Conservation (phyloP, 352 stramenopile genomes). For the Globisporangium polare region DNA sequence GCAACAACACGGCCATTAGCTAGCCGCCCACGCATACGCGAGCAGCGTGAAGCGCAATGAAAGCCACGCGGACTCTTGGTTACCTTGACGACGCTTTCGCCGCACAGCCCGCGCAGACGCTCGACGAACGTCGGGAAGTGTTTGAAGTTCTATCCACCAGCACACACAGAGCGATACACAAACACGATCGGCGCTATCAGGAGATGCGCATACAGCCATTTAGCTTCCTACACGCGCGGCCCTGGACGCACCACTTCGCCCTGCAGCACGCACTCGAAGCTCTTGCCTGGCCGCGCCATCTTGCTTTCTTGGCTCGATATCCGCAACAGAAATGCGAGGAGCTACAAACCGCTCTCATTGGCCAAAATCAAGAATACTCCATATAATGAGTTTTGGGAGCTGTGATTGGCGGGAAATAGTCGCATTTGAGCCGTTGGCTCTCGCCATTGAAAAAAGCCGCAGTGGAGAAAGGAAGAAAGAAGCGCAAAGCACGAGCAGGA, state of each 20-base stretch:
- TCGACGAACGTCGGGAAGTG: slow-evolving; percentile 81
- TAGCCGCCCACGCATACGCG: neutral
- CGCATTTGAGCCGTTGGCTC: slow-evolving; percentile 7
- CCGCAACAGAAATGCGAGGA: neutral
- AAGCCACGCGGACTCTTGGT: too few species aligned
- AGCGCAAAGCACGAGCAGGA: neutral
- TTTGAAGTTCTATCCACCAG: slow-evolving; percentile 59
- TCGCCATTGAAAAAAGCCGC: neutral
- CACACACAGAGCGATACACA: neutral
- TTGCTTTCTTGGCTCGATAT: neutral
- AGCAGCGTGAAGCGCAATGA: neutral
- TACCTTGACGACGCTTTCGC: slow-evolving; percentile 80
- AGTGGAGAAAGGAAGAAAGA: neutral
- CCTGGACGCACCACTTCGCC: slow-evolving; percentile 64
- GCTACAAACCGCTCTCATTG: slow-evolving; percentile 17
- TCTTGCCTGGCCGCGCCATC: slow-evolving; percentile 69
- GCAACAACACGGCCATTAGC: neutral
- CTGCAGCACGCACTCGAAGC: slow-evolving; percentile 81
- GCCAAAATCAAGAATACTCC: slow-evolving; percentile 15
- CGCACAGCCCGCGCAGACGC: slow-evolving; percentile 67
- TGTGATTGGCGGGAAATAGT: slow-evolving; percentile 20
- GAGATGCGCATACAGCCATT: neutral
- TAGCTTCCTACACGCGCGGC: neutral
- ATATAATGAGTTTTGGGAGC: too few species aligned
- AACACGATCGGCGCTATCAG: neutral